Evolutionary conservation across 176 grass and related monocot species (phyloP).

Genomic region (Alopecurus myosuroides): DNA sequence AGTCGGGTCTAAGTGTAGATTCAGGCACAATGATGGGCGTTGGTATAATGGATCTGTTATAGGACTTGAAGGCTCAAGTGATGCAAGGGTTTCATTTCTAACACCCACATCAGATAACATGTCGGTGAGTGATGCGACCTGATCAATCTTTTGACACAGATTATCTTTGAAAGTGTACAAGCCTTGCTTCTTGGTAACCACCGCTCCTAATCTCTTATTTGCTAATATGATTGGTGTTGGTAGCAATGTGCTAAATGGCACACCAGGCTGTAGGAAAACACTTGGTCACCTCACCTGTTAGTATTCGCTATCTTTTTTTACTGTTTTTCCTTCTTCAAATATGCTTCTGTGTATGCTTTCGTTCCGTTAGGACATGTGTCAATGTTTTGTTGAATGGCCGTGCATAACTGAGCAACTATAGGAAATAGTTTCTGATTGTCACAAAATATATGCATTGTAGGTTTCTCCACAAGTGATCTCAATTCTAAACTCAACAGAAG

Average conservation of each 20-base stretch:
- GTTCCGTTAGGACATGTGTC: background rate
- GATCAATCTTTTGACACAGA: background rate
- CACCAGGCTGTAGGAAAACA: background rate
- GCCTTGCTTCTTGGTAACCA: conserved; percentile 7
- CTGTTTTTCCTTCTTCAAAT: background rate
- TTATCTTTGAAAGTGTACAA: background rate
- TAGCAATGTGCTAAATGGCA: background rate
- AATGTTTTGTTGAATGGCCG: conserved; percentile 4
- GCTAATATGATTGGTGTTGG: background rate
- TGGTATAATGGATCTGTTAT: conserved; percentile 92
- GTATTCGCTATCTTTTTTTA: background rate
- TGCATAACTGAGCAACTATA: background rate
- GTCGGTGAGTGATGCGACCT: conserved; percentile 53
- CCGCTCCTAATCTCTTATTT: background rate
- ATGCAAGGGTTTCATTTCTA: conserved; percentile 81
- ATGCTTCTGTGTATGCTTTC: background rate
- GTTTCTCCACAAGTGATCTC: background rate
- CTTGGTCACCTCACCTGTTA: background rate
- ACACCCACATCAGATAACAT: conserved; percentile 84
- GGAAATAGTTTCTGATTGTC: background rate
- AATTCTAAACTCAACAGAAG: background rate
- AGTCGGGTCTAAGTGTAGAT: conserved; percentile 86
- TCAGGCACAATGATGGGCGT: conserved; percentile 79
- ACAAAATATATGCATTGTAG: background rate
- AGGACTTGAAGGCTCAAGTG: conserved; percentile 56